These are phyloP conservation scores for Russula emetica DNA, from an alignment of 768 basidiomycete species.

Conservation along the genomic window DNA sequence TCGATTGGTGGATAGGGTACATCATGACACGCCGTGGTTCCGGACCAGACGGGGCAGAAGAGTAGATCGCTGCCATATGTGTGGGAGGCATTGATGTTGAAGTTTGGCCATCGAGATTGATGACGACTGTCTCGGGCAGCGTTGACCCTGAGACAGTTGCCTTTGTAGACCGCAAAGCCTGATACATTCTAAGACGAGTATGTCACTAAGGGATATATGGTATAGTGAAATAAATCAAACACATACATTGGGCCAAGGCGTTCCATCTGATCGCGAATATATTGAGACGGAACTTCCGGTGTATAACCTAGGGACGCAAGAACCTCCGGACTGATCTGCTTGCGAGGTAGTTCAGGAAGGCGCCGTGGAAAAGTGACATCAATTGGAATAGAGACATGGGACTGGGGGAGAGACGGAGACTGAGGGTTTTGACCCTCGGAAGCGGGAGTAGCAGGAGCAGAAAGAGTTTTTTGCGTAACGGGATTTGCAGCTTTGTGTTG, in stretches of 20 bases:
- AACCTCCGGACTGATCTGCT: constrained; percentile 14
- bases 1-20: constrained; percentile 64
- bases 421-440: neutral
- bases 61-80: constrained; percentile 27
- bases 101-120: constrained; percentile 8
- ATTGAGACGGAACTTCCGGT: constrained; percentile 11
- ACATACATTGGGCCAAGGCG: constrained; percentile 11
- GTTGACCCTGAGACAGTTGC: constrained; percentile 17
- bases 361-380: constrained; percentile 13
- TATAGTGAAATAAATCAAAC: neutral
- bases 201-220: neutral
- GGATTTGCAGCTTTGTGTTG: neutral
- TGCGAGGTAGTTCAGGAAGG: constrained; percentile 12
- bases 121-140: constrained; percentile 20
- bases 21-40: constrained; percentile 32
- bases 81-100: constrained; percentile 16
- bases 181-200: constrained; percentile 22
- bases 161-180: constrained; percentile 19
- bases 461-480: no score
- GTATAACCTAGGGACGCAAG: constrained; percentile 15
- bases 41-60: constrained; percentile 16
- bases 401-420: neutral
- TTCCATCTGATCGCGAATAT: constrained; percentile 20
- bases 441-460: neutral
- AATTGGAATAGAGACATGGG: neutral